phyloP scores from a whole-genome alignment of 768 basidiomycete species.

The Suillus sp. region DNA sequence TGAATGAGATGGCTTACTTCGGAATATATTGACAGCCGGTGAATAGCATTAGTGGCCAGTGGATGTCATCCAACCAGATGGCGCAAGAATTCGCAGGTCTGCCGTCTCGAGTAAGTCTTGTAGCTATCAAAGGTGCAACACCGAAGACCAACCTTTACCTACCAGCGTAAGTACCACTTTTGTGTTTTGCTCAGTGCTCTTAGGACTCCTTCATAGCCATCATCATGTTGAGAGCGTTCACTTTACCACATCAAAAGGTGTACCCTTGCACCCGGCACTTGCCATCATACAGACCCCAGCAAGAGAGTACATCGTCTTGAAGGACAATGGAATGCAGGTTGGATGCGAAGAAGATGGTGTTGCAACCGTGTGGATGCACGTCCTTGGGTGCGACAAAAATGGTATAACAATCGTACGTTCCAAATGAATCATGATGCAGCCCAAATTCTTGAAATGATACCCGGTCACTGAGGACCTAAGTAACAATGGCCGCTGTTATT shows the following conservation, averaged over 20 bases:
- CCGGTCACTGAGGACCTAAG: not conserved
- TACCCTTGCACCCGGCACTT: conserved; percentile 58
- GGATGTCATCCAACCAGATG: conserved; percentile 72
- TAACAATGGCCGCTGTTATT: not conserved
- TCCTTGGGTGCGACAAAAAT: conserved; percentile 50
- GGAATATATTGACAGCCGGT: conserved; percentile 11
- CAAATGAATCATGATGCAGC: not conserved
- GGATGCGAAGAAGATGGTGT: conserved; percentile 78
- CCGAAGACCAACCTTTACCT: conserved; percentile 58
- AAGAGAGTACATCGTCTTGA: conserved; percentile 68
- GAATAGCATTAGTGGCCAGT: conserved; percentile 64
- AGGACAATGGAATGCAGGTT: conserved; percentile 77
- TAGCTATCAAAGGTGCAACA: conserved; percentile 21
- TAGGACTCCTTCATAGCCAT: conserved; percentile 13
- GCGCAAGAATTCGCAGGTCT: conserved; percentile 67
- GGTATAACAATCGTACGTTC: not conserved
- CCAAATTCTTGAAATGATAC: not conserved
- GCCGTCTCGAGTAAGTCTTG: conserved; percentile 16
- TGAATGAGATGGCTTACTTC: not conserved
- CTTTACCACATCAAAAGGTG: conserved; percentile 47
- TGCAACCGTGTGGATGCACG: conserved; percentile 57
- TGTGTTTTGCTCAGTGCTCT: not conserved
- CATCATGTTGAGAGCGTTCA: conserved; percentile 72
- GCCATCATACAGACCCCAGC: conserved; percentile 71
- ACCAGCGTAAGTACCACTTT: conserved; percentile 51